Evolutionary conservation across 257 asterid species (phyloP).

Genomic region (Buddleja alternifolia): DNA sequence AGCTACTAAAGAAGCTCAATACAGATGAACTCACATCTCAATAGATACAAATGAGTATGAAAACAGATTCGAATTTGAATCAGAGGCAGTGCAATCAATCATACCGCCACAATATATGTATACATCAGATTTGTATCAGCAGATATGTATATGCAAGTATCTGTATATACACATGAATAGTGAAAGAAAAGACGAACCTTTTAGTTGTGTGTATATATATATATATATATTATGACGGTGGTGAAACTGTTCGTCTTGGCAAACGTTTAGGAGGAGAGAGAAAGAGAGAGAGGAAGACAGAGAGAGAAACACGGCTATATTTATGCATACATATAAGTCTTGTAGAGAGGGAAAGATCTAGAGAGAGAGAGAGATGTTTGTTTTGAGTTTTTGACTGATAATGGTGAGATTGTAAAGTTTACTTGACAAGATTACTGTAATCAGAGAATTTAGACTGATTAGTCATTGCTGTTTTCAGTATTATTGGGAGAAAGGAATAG

Average conservation of each 20-base stretch:
- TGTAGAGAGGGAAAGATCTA: slow-evolving; percentile 6
- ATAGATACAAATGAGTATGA: background rate
- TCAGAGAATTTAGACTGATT: background rate
- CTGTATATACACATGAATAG: background rate
- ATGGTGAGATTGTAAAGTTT: slow-evolving; percentile 1
- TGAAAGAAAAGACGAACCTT: slow-evolving; percentile 8
- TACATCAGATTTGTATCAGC: background rate
- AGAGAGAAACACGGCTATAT: background rate
- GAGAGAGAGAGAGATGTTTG: background rate
- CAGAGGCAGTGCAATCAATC: background rate
- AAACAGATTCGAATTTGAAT: background rate
- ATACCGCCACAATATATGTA: background rate
- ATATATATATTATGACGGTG: slow-evolving; percentile 2
- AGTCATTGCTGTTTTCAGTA: too few species aligned
- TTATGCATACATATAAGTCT: background rate
- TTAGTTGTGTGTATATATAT: background rate
- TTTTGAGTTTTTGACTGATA: background rate
- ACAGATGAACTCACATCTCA: background rate
- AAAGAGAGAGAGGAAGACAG: background rate
- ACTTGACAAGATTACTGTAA: slow-evolving; percentile 13
- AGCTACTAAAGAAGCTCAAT: slow-evolving; percentile 2
- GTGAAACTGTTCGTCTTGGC: slow-evolving; percentile 14
- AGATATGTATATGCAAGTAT: background rate
- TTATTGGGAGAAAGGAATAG: too few species aligned
- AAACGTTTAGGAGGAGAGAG: slow-evolving; percentile 4